Percentiles rank a stretch among this genome's conserved stretches.
Evolutionary conservation across 257 asterid genomes (phyloP).

Genomic region (Nicotiana sylvestris): DNA sequence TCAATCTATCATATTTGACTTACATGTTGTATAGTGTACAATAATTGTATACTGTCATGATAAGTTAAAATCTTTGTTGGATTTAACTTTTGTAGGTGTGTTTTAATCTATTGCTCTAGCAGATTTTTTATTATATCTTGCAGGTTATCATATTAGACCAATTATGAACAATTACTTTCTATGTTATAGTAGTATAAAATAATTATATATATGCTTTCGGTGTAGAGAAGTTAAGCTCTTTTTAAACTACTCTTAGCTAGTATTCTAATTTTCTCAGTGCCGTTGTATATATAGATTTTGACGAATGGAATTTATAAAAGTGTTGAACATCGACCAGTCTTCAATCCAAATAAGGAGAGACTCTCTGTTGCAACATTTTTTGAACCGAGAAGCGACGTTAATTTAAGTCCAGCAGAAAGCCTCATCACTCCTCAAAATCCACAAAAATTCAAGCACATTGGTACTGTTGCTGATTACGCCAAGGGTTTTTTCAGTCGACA

Average conservation of each 20-base stretch:
- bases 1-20: too few species aligned
- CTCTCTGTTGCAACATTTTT: neutral
- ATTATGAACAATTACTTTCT: too few species aligned
- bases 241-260: neutral
- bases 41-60: too few species aligned
- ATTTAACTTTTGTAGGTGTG: too few species aligned
- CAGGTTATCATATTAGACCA: too few species aligned
- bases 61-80: too few species aligned
- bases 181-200: too few species aligned
- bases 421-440: neutral
- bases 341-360: neutral
- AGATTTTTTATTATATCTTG: too few species aligned
- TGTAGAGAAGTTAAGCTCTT: too few species aligned
- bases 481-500: neutral
- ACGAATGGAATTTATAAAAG: neutral
- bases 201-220: too few species aligned
- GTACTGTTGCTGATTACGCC: neutral
- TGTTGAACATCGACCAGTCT: neutral
- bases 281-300: neutral
- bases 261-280: neutral
- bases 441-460: neutral
- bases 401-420: neutral
- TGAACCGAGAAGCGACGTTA: neutral
- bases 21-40: too few species aligned
- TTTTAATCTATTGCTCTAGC: too few species aligned